Base-by-base conservation (phyloP, 2,329 filamentous ascomycete genomes). In the Cryphonectria nitschkei region DNA sequence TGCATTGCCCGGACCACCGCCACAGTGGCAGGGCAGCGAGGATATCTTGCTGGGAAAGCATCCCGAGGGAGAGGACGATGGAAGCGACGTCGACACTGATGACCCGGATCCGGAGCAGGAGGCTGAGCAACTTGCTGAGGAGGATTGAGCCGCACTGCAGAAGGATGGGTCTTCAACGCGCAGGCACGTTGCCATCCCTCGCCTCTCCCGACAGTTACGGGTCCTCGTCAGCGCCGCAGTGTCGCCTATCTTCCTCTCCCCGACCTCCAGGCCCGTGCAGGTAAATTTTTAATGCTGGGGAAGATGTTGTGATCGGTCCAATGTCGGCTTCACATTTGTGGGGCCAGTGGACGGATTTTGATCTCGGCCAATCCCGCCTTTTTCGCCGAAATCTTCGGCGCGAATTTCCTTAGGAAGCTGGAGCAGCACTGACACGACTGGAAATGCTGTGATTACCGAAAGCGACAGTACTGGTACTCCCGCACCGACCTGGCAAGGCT, bases 21-120 rank as follows among this genome's bases (percentile, higher is more conserved):
- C 88, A 11, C 89, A 91, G 77, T 90, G 88, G 88, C 89, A 91
- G 79, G 89, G 89, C 29, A 91, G 88, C 74, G 89, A 91, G 75
- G 89, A 91, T 76, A 81, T 90, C 61, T 80, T 91, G 50, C 81
- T 90, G 5, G 85, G 85, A 5, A 74, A 73, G 26, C 68, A 73
- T 14, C 73, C 74, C 16, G 72, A 74, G 46, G 75, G 72, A 65
- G 83, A 83, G 61, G 78, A 81, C 13, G 58, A 63, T 19, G 50
- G 39, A 22, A 34, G 39, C 41, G 79, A 84, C 66, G 82, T 82
- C 37, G 79, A 81, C 63, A 82, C 81, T 70, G 80, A 82, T 67
- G 80, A 80, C 67, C 78, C 77, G 26, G 77, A 78, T 22, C 52
- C 66, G 22, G 70, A 75, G 16, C 52, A 65, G 22, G 70, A 75